Conservation (phyloP, 768 basidiomycete genomes). For the Leccinum olivaceopallidum region DNA sequence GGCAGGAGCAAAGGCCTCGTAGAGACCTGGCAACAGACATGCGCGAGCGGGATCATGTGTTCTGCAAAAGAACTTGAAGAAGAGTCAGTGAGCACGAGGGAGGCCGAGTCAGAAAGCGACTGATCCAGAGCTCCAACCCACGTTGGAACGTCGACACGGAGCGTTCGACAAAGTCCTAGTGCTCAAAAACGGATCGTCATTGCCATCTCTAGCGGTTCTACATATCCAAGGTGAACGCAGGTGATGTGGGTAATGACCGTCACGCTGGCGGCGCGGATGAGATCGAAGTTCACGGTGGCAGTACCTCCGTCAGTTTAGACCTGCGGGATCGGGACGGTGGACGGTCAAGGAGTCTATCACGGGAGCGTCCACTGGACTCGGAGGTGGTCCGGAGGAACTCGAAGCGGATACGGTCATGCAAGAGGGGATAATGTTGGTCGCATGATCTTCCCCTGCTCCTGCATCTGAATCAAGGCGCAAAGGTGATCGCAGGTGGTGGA, state of each 20-base stretch:
- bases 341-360: slow-evolving; percentile 28
- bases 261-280: neutral
- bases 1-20: slow-evolving; percentile 35
- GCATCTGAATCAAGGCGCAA: neutral
- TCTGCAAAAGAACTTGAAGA: slow-evolving; percentile 23
- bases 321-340: neutral
- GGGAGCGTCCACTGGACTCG: slow-evolving; percentile 16
- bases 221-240: neutral
- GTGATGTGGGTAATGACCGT: neutral
- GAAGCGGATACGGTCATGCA: slow-evolving; percentile 17
- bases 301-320: neutral
- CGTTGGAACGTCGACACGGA: neutral
- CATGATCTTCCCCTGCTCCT: neutral
- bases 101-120: slow-evolving; percentile 24
- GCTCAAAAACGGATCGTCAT: slow-evolving; percentile 26
- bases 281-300: neutral
- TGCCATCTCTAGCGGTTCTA: slow-evolving; percentile 29
- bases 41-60: slow-evolving; percentile 27
- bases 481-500: neutral
- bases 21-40: slow-evolving; percentile 32
- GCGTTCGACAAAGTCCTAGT: neutral
- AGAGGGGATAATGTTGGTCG: slow-evolving; percentile 10
- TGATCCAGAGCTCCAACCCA: neutral
- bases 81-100: slow-evolving; percentile 18
- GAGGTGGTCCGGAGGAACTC: slow-evolving; percentile 23